phyloP scores from a whole-genome alignment of 176 grass and related monocot genomes.

The Guadua angustifolia region DNA sequence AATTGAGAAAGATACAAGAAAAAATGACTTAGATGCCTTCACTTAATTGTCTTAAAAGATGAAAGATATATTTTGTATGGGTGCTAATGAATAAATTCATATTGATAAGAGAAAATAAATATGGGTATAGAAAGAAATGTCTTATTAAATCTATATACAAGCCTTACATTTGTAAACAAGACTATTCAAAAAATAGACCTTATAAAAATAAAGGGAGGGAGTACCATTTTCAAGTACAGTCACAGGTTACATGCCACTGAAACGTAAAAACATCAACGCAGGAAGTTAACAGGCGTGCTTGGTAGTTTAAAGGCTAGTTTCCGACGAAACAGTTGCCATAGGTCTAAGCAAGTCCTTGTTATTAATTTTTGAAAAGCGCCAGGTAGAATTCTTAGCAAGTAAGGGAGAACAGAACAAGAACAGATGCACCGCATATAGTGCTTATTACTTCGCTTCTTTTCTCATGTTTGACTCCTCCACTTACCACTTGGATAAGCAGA shows the following conservation, averaged over 20 bases:
- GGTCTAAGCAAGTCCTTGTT: conserved; percentile 5
- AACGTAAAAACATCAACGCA: neutral
- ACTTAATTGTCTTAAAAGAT: no score
- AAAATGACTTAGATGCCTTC: no score
- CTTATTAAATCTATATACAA: no score
- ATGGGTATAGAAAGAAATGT: no score
- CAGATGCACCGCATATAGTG: neutral
- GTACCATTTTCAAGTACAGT: neutral
- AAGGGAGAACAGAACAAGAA: conserved; percentile 35
- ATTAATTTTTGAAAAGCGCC: neutral
- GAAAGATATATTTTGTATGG: no score
- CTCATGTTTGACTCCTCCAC: conserved; percentile 15
- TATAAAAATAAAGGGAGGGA: no score
- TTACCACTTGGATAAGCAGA: neutral
- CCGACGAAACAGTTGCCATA: neutral
- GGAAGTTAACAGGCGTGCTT: neutral
- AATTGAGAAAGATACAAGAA: no score
- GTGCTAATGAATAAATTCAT: no score
- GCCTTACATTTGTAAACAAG: no score
- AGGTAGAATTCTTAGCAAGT: neutral
- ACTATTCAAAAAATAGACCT: no score
- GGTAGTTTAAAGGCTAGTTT: neutral
- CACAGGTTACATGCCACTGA: neutral
- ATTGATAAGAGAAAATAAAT: no score
- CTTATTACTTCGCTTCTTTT: neutral